These are phyloP conservation scores for Geotrichum armillariae DNA, from an alignment of 1,139 yeast genomes.

Conservation along the genomic window DNA sequence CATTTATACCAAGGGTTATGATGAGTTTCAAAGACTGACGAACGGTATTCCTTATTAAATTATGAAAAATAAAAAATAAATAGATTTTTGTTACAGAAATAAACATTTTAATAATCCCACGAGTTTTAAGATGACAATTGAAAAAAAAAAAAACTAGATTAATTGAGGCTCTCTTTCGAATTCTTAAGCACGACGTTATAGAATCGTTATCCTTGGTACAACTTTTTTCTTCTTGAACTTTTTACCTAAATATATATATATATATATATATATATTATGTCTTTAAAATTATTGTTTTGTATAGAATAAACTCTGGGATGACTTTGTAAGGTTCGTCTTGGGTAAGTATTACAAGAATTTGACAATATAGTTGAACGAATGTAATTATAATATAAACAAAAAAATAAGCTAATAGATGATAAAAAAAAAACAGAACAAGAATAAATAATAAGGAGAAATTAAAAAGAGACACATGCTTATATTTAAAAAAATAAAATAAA, in stretches of 20 bases:
- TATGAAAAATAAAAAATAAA: neutral
- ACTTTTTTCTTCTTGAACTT: no score
- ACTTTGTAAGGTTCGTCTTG: no score
- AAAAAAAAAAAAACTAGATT: no score
- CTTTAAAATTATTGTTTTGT: neutral
- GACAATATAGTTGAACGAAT: neutral
- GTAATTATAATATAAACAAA: neutral
- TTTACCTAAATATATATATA: no score
- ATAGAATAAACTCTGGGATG: neutral
- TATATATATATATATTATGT: no score
- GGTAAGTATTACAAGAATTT: no score
- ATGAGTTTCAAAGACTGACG: slow-evolving; percentile 93
- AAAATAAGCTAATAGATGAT: neutral
- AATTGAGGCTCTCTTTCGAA: no score
- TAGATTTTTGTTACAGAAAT: neutral
- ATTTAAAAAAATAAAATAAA: no score
- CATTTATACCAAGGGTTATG: slow-evolving; percentile 89
- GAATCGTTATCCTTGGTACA: no score
- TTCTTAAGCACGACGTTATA: no score
- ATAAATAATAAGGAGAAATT: slow-evolving; percentile 5
- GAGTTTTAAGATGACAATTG: no score
- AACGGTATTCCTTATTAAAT: slow-evolving; percentile 88
- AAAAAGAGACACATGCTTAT: slow-evolving; percentile 1
- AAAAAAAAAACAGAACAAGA: slow-evolving; percentile 9
- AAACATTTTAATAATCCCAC: no score